phyloP scores from a whole-genome alignment of 2,329 filamentous ascomycete genomes.

The Zymoseptoria tritici region DNA sequence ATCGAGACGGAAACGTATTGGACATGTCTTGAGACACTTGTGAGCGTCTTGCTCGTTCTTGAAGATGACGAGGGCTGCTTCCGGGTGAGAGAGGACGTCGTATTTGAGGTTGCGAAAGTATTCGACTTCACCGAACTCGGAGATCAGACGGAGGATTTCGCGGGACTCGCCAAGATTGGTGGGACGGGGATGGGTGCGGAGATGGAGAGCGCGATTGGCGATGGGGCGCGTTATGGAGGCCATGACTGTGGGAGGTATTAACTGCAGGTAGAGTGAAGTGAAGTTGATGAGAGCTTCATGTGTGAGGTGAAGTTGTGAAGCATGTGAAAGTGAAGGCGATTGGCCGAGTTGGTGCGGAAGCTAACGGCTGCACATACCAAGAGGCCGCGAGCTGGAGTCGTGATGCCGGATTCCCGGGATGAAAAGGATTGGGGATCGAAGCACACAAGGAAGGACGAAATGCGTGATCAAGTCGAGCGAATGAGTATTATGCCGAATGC shows the following conservation, averaged over 20 bases:
- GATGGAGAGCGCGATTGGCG: slow-evolving; percentile 38
- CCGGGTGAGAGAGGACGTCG: slow-evolving; percentile 36
- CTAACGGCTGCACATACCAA: neutral
- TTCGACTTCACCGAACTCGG: slow-evolving; percentile 43
- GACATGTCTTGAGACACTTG: slow-evolving; percentile 37
- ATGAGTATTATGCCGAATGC: too few relatives aligned
- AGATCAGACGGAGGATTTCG: slow-evolving; percentile 41
- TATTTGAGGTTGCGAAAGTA: slow-evolving; percentile 44
- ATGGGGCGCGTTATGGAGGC: slow-evolving; percentile 27
- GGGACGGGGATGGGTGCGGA: slow-evolving; percentile 42
- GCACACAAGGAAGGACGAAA: too few relatives aligned
- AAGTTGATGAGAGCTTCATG: neutral
- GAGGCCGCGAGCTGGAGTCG: neutral
- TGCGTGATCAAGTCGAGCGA: too few relatives aligned
- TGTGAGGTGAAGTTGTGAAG: neutral
- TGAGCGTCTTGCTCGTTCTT: slow-evolving; percentile 34
- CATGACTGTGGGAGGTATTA: neutral
- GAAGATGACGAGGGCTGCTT: slow-evolving; percentile 42
- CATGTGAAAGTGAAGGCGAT: neutral
- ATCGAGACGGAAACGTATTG: slow-evolving; percentile 41
- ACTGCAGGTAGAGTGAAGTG: too few relatives aligned
- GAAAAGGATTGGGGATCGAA: too few relatives aligned
- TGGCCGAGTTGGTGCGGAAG: neutral
- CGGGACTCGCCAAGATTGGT: slow-evolving; percentile 43
- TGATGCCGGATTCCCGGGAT: too few relatives aligned